Evolutionary conservation across 2,329 filamentous ascomycete species (phyloP).

Genomic region (Westerdykella aurantiaca): DNA sequence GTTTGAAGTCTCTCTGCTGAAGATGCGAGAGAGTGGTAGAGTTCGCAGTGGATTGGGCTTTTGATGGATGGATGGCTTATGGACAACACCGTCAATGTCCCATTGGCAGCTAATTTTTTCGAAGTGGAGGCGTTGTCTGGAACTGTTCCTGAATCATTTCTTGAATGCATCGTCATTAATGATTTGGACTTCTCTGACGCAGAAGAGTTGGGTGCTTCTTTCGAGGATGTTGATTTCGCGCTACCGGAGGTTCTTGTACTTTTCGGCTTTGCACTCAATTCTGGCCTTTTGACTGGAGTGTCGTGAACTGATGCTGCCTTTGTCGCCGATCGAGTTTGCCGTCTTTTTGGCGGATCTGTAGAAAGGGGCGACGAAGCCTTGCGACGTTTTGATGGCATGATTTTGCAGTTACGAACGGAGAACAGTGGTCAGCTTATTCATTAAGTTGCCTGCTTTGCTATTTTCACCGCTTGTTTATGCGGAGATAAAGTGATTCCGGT

Average conservation of each 20-base stretch:
- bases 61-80: constrained; percentile 14
- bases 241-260: not conserved
- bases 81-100: constrained; percentile 3
- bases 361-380: not conserved
- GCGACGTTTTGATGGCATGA: constrained; percentile 9
- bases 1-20: not conserved
- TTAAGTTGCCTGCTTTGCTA: too few species aligned
- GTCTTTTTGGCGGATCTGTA: not conserved
- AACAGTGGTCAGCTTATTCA: not conserved
- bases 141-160: too few species aligned
- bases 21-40: constrained; percentile 6
- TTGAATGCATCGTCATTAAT: too few species aligned
- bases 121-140: too few species aligned
- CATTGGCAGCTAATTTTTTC: not conserved
- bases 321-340: not conserved
- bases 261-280: not conserved
- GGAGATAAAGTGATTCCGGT: too few species aligned
- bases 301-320: too few species aligned
- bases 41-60: constrained; percentile 17
- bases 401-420: not conserved
- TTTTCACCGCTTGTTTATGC: too few species aligned
- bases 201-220: too few species aligned
- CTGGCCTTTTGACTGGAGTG: not conserved
- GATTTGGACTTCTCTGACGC: too few species aligned
- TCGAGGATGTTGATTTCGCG: too few species aligned